Percentiles rank a stretch among this genome's conserved stretches.
Evolutionary conservation across 805 yeast species (phyloP).

Genomic region (Candida corydali): DNA sequence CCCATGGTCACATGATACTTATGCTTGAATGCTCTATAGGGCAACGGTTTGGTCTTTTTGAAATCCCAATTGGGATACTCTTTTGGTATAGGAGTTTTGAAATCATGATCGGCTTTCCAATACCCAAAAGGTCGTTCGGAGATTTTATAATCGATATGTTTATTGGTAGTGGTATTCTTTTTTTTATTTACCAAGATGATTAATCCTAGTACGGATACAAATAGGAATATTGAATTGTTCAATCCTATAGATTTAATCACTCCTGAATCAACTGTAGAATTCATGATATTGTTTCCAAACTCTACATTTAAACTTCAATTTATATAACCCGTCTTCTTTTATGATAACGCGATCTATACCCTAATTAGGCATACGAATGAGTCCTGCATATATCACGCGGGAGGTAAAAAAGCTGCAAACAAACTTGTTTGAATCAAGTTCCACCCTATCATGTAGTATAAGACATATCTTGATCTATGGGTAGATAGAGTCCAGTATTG

Average conservation of each 20-base stretch:
- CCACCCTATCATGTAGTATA: conserved; percentile 60
- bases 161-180: background rate
- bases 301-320: background rate
- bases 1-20: conserved; percentile 68
- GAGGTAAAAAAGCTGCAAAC: conserved; percentile 84
- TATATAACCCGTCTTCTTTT: background rate
- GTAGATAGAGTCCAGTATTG: conserved; percentile 65
- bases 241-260: background rate
- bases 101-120: conserved; percentile 51
- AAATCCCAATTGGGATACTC: conserved; percentile 48
- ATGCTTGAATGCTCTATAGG: conserved; percentile 67
- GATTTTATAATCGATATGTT: conserved; percentile 4
- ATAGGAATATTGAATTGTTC: background rate
- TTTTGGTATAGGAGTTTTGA: conserved; percentile 45
- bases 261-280: conserved; percentile 3
- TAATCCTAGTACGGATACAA: background rate
- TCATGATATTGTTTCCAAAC: background rate
- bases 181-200: background rate
- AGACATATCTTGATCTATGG: conserved; percentile 15
- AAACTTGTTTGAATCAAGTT: conserved; percentile 62
- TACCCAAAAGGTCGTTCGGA: conserved; percentile 37
- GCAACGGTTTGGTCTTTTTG: conserved; percentile 47
- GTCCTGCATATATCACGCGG: conserved; percentile 54
- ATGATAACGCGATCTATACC: conserved; percentile 1
- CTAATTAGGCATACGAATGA: conserved; percentile 1